phyloP scores from a whole-genome alignment of 805 yeast genomes.

The Saccharomycopsis lassenensis region DNA sequence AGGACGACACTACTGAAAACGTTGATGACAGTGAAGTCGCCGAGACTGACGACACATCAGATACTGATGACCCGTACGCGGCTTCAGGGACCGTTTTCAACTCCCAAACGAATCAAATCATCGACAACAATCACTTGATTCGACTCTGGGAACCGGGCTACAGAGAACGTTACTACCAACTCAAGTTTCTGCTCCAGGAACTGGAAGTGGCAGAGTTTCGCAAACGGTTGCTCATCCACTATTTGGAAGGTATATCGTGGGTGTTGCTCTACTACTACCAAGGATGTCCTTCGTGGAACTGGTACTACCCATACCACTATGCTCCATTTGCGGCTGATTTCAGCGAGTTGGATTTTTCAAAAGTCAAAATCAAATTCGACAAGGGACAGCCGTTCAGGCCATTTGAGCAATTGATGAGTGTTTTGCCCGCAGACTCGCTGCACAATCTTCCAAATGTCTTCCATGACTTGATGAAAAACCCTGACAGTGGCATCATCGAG shows the following conservation, averaged over 20 bases:
- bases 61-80: conserved; percentile 21
- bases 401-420: conserved; percentile 90
- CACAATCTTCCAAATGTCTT: conserved; percentile 76
- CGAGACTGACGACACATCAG: conserved; percentile 13
- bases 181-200: conserved; percentile 53
- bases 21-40: conserved; percentile 10
- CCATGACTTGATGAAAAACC: conserved; percentile 69
- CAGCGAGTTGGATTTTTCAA: conserved; percentile 33
- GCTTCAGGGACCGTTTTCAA: conserved; percentile 14
- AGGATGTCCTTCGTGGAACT: conserved; percentile 97
- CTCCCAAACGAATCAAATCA: conserved; percentile 14
- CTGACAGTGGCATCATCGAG: conserved; percentile 75
- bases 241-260: conserved; percentile 97
- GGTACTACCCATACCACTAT: conserved; percentile 96
- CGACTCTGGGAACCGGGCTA: conserved; percentile 84
- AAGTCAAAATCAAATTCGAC: conserved; percentile 44
- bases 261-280: conserved; percentile 86
- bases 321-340: conserved; percentile 97
- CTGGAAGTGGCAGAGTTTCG: conserved; percentile 44
- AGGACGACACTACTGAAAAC: conserved; percentile 7
- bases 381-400: conserved; percentile 78
- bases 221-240: conserved; percentile 53
- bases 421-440: conserved; percentile 86
- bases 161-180: conserved; percentile 64
- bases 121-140: conserved; percentile 35